A percentile compares a stretch with the other conserved stretches of the same genome.
Conservation (phyloP, 2,329 filamentous ascomycete species). For the Sordariomycetes sp. region DNA sequence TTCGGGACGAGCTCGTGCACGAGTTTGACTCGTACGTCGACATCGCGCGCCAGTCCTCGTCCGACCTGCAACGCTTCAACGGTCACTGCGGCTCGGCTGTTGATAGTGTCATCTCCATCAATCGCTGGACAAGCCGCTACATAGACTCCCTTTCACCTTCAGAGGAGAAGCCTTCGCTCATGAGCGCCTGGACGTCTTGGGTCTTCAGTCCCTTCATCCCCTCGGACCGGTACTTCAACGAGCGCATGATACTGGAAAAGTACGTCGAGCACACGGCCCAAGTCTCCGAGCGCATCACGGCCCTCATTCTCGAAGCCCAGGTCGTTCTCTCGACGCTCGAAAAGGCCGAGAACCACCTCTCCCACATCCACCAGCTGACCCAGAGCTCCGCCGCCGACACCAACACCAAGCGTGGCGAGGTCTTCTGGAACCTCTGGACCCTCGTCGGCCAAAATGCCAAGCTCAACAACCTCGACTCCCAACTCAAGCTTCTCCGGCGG, state of each 20-base stretch:
- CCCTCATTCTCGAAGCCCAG: conserved; percentile 62
- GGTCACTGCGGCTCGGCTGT: conserved; percentile 64
- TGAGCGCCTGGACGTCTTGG: conserved; percentile 20
- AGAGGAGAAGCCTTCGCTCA: conserved; percentile 8
- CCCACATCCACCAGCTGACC: conserved; percentile 60
- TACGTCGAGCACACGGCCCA: conserved; percentile 65
- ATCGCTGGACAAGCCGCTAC: conserved; percentile 64
- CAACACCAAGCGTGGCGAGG: conserved; percentile 50
- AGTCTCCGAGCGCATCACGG: conserved; percentile 59
- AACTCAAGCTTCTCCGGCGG: conserved; percentile 54
- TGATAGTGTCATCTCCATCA: conserved; percentile 66
- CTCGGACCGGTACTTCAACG: conserved; percentile 33
- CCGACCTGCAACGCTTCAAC: conserved; percentile 67
- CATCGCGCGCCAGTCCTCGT: conserved; percentile 53
- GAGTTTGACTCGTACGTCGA: conserved; percentile 73
- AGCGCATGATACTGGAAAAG: conserved; percentile 58
- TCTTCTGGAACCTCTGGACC: conserved; percentile 65
- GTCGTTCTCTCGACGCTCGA: conserved; percentile 56
- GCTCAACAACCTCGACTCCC: conserved; percentile 50
- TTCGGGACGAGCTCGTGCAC: conserved; percentile 59
- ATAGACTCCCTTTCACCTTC: conserved; percentile 50
- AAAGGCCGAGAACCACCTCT: conserved; percentile 60
- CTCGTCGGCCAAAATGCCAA: conserved; percentile 59
- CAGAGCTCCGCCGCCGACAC: conserved; percentile 53
- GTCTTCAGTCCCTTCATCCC: conserved; percentile 55